Base-by-base conservation (phyloP, 2,329 filamentous ascomycete species). In the Nemania serpens region DNA sequence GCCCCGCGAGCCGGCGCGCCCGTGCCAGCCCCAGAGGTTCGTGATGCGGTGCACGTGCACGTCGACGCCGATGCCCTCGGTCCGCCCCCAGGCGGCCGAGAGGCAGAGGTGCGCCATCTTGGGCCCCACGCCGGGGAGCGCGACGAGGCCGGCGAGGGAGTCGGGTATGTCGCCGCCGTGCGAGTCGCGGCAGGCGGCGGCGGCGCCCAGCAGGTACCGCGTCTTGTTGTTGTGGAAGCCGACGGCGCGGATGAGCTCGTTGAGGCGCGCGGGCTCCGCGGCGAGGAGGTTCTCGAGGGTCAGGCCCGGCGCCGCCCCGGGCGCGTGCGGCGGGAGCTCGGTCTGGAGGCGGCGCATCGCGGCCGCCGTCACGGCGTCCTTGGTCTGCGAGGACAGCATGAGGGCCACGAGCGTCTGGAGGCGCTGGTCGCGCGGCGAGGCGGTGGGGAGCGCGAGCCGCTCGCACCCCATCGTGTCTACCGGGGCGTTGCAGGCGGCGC, bases 401-500 rank as follows among this genome's bases (percentile, higher is more conserved):
- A 97, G 81, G 13, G 93, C 86, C 41, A 96, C 82, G 33, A 97
- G 84, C 2, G 91, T 96, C 71, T 97, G 93, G 69, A 96, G 93
- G 6, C 93, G 85, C 73, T 87, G 87, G 71, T 85, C 84, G 59
- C 77, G 79, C 25, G 79, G 73, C 59, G 77, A 81, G 11, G 83
- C 81, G 1, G 69, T 75, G 15, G 77, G 74, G 49, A 82, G 78
- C 2, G 90, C 91, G 10, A 95, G 81, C 7, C 85, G 84, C 76
- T 93, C 93, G 76, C 95, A 99, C 11, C 95, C 95, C 93, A 98
- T 97, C 0, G 94, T 98, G 75, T 99, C 95, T 11, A 99, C 95
- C 0, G 94, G 91, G 0, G 95, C 95, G 84, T 90, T 76, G 79
- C 84, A 73, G 73, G 90, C 77, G 77, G 76, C 71, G 6, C 82